A percentile compares a stretch with the other conserved stretches of the same genome.
These are phyloP conservation scores for Melanogaster broomeanus DNA, from an alignment of 768 basidiomycete genomes.

Conservation along the genomic window DNA sequence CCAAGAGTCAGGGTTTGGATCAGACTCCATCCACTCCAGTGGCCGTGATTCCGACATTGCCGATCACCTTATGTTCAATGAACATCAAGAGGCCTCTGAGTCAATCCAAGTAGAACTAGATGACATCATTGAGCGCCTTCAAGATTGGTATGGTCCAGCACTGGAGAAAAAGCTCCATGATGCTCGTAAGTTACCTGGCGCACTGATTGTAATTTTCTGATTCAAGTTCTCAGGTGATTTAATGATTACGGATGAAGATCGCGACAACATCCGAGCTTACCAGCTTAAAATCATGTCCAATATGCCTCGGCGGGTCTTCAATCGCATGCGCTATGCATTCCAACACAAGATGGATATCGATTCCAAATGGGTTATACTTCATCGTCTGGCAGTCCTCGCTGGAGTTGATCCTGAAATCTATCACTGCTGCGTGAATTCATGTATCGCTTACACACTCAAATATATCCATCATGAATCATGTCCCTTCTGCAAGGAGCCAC, in stretches of 20 bases:
- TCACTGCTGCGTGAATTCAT: conserved; percentile 38
- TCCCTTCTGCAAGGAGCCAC: conserved; percentile 18
- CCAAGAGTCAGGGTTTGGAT: no score
- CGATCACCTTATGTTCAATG: no score
- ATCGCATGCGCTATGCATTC: conserved; percentile 30
- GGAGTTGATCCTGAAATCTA: conserved; percentile 21
- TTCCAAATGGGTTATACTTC: conserved; percentile 27
- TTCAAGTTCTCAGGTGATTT: conserved; percentile 12
- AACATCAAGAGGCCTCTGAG: no score
- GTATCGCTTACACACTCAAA: conserved; percentile 32
- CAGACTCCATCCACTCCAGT: no score
- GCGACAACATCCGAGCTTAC: conserved; percentile 31
- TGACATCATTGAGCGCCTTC: no score
- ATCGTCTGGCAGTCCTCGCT: not conserved
- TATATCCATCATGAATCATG: conserved; percentile 14
- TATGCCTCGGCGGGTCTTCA: conserved; percentile 25
- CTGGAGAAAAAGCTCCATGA: no score
- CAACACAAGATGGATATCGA: conserved; percentile 21
- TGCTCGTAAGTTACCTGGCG: no score
- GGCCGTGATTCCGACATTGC: no score
- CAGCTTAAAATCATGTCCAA: conserved; percentile 22
- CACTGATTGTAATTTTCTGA: no score
- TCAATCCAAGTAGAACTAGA: no score
- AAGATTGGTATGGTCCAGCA: no score
- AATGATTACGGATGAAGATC: conserved; percentile 22